These are phyloP conservation scores for Viridothelium virens DNA, from an alignment of 495 filamentous ascomycete genomes.

Conservation along the genomic window DNA sequence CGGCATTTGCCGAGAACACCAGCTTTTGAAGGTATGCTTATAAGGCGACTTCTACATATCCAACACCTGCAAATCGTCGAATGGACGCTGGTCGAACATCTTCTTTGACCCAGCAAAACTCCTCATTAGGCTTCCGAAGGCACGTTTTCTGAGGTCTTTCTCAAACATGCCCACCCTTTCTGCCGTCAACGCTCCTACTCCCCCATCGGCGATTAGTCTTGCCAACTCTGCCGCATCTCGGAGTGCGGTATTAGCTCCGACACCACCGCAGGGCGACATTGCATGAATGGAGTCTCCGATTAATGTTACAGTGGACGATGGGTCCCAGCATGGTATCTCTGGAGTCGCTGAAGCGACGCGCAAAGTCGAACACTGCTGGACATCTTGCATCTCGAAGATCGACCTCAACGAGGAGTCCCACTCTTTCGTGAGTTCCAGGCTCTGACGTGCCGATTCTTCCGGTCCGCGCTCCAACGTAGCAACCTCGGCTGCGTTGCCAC, in stretches of 20 bases:
- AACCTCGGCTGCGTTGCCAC: constrained; percentile 1
- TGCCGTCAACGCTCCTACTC: constrained; percentile 8
- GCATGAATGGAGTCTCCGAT: constrained; percentile 13
- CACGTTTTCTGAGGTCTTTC: constrained; percentile 10
- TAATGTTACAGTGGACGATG: constrained; percentile 17
- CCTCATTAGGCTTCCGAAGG: constrained; percentile 13
- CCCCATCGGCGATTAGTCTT: constrained; percentile 28
- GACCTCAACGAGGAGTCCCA: constrained; percentile 17
- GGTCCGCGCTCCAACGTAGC: constrained; percentile 5
- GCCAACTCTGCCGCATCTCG: constrained; percentile 34
- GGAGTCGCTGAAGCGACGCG: constrained; percentile 8
- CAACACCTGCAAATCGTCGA: constrained; percentile 1
- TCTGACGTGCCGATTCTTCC: constrained; percentile 8
- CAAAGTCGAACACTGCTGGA: constrained; percentile 13
- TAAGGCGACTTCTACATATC: background rate
- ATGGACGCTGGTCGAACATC: constrained; percentile 14
- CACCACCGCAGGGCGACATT: constrained; percentile 13
- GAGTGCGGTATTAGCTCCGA: constrained; percentile 13
- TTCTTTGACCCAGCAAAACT: constrained; percentile 15
- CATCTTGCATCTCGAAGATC: constrained; percentile 13
- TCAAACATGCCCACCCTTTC: constrained; percentile 6
- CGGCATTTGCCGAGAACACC: too few species aligned
- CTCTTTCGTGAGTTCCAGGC: constrained; percentile 20
- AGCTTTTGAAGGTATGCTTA: background rate
- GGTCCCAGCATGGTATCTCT: constrained; percentile 28